Conservation (phyloP, 2,329 filamentous ascomycete species). For the Talaromyces sp. region DNA sequence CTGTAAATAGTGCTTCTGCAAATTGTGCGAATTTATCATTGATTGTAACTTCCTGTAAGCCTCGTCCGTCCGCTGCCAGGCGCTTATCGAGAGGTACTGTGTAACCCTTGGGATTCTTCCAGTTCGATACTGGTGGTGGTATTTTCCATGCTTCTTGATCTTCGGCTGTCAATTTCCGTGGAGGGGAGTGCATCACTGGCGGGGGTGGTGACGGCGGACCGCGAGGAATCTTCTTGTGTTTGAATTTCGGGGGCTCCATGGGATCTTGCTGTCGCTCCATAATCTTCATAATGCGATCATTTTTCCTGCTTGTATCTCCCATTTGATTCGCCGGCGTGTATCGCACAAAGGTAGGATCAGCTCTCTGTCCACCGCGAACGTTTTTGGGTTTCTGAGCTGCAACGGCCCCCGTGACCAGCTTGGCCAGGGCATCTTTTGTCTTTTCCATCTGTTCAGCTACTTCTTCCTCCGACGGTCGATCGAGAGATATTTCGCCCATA, state of each 20-base stretch:
- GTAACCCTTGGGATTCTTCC: conserved; percentile 99
- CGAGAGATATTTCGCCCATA: conserved; percentile 82
- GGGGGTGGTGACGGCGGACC: conserved; percentile 89
- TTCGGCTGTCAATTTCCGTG: conserved; percentile 89
- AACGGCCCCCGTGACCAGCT: conserved; percentile 76
- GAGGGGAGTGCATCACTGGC: conserved; percentile 90
- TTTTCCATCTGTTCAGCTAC: conserved; percentile 78
- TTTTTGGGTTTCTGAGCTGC: conserved; percentile 95
- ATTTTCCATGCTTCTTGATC: conserved; percentile 97
- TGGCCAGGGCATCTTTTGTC: conserved; percentile 79
- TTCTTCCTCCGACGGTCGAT: conserved; percentile 76
- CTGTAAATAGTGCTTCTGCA: conserved; percentile 87
- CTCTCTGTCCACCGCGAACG: conserved; percentile 71
- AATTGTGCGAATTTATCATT: conserved; percentile 99
- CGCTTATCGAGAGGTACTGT: conserved; percentile 95
- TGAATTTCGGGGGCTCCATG: conserved; percentile 96
- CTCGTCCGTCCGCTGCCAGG: conserved; percentile 85
- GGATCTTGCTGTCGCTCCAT: conserved; percentile 90
- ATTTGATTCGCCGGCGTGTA: conserved; percentile 97
- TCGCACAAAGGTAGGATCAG: conserved; percentile 86
- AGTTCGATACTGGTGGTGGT: conserved; percentile 86
- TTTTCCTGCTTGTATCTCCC: conserved; percentile 79
- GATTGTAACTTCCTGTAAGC: conserved; percentile 87
- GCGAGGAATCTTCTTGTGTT: conserved; percentile 95
- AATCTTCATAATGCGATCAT: conserved; percentile 97